phyloP scores from a whole-genome alignment of 2,329 filamentous ascomycete species.

The Graphiopsis chlorocephala region DNA sequence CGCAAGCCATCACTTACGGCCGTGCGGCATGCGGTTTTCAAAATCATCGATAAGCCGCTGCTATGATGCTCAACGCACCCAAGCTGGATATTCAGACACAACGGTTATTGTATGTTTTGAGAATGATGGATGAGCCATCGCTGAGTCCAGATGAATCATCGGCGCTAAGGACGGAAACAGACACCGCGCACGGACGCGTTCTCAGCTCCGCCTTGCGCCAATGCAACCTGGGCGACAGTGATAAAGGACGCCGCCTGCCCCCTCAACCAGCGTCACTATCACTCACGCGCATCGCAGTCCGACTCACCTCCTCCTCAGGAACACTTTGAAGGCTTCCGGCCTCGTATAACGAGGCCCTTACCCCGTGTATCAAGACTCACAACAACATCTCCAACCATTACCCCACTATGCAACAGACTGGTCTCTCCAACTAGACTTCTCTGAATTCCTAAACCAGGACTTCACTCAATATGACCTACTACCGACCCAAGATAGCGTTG shows the following conservation, averaged over 20 bases:
- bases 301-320: slow-evolving; percentile 7
- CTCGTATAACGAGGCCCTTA: slow-evolving; percentile 16
- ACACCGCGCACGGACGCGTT: background rate
- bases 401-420: slow-evolving; percentile 15
- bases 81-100: no score
- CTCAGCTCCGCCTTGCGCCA: background rate
- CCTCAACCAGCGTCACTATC: slow-evolving; percentile 14
- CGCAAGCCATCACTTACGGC: background rate
- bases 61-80: no score
- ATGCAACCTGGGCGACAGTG: slow-evolving; percentile 1
- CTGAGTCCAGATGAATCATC: background rate
- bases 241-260: slow-evolving; percentile 8
- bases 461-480: slow-evolving; percentile 7
- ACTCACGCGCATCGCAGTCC: slow-evolving; percentile 8
- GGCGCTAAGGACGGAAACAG: background rate
- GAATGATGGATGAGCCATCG: background rate
- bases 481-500: background rate
- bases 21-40: background rate
- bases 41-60: background rate
- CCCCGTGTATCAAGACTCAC: slow-evolving; percentile 12
- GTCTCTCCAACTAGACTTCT: slow-evolving; percentile 15
- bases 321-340: slow-evolving; percentile 10
- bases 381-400: background rate
- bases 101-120: background rate
- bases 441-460: slow-evolving; percentile 17